phyloP scores from a whole-genome alignment of 1,284 basidiomycete species.

The Erythrobasidium hasegawianum region DNA sequence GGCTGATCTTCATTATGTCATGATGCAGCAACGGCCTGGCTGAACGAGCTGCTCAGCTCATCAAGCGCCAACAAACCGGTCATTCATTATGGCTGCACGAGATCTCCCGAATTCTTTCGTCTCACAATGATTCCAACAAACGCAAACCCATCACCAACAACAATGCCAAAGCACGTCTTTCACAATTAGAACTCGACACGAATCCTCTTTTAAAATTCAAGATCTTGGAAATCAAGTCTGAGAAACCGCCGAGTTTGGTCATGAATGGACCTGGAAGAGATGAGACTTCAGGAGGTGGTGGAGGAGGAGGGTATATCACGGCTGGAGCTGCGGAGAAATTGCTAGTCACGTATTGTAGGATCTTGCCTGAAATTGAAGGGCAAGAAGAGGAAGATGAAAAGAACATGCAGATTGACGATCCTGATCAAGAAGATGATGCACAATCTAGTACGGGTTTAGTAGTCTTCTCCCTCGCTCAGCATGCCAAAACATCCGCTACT shows the following conservation, averaged over 20 bases:
- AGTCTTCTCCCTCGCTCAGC: conserved; percentile 21
- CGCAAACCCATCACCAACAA: too few relatives aligned
- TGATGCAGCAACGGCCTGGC: conserved; percentile 6
- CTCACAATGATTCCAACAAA: neutral
- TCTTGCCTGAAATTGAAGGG: conserved; percentile 15
- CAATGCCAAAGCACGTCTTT: neutral
- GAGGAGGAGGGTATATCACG: conserved; percentile 26
- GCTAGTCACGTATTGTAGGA: conserved; percentile 13
- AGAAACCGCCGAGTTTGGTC: conserved; percentile 19
- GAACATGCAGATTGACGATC: neutral
- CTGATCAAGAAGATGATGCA: neutral
- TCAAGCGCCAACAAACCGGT: conserved; percentile 28
- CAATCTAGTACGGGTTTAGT: conserved; percentile 23
- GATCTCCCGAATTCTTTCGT: conserved; percentile 22
- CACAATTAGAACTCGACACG: conserved; percentile 1
- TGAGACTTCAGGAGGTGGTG: conserved; percentile 3
- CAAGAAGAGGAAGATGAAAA: neutral
- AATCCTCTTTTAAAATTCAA: conserved; percentile 23
- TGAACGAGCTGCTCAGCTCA: conserved; percentile 17
- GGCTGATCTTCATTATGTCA: too few relatives aligned
- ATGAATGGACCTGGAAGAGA: too few relatives aligned
- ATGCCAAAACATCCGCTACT: conserved; percentile 2
- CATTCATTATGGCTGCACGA: conserved; percentile 31
- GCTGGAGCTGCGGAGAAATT: conserved; percentile 31
- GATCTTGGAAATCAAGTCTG: conserved; percentile 10